phyloP scores from a whole-genome alignment of 768 basidiomycete species.

The Pisolithus albus region DNA sequence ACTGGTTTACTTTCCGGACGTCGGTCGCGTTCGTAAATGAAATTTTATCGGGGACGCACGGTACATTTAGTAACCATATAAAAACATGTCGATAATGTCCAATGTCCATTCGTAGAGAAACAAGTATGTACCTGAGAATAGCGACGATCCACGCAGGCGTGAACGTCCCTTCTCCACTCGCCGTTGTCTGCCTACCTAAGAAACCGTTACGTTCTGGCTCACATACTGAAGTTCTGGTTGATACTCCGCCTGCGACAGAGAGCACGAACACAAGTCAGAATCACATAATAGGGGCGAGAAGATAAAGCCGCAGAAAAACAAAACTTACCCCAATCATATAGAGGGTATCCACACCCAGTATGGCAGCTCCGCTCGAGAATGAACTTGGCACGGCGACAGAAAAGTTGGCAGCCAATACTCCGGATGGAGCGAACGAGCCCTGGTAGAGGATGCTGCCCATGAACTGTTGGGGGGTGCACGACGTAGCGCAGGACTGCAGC shows the following conservation, averaged over 20 bases:
- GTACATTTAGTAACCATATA: too few relatives aligned
- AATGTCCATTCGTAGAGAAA: too few relatives aligned
- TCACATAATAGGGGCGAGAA: too few relatives aligned
- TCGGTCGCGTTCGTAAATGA: too few relatives aligned
- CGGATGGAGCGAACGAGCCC: conserved; percentile 22
- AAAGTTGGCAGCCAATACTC: conserved; percentile 25
- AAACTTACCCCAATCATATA: conserved; percentile 36
- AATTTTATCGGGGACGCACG: too few relatives aligned
- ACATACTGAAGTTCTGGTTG: conserved; percentile 15
- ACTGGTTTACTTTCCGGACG: too few relatives aligned
- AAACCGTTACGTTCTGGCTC: conserved; percentile 15
- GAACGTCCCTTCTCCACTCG: too few relatives aligned
- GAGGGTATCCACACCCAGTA: conserved; percentile 32
- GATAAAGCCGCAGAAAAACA: conserved; percentile 9
- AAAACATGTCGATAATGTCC: too few relatives aligned
- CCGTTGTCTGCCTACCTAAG: neutral
- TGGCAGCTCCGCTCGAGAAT: conserved; percentile 23
- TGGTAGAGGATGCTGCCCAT: conserved; percentile 30
- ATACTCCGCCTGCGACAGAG: conserved; percentile 5
- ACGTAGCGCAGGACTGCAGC: conserved; percentile 19
- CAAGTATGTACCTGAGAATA: too few relatives aligned
- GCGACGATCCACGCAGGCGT: too few relatives aligned
- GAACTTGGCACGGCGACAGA: conserved; percentile 23
- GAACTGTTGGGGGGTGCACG: conserved; percentile 17
- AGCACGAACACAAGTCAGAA: neutral